Percentiles rank a stretch among this genome's conserved stretches.
These are phyloP conservation scores for Fraxinus ornus DNA, from an alignment of 305 asterid genomes.

Conservation along the genomic window DNA sequence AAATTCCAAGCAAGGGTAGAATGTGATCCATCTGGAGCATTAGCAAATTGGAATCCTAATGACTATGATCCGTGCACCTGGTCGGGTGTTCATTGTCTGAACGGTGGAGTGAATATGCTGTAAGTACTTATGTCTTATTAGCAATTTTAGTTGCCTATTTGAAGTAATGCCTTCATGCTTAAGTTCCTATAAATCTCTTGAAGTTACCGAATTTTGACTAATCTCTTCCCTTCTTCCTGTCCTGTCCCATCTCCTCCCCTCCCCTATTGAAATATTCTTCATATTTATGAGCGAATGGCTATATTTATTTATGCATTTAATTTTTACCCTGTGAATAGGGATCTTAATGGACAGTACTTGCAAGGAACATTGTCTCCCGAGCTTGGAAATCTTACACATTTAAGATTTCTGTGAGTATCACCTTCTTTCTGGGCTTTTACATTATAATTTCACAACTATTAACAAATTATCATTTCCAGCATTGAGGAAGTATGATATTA, in stretches of 20 bases:
- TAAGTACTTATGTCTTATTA: conserved; percentile 39
- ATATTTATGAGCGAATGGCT: conserved; percentile 9
- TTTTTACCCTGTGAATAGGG: conserved; percentile 41
- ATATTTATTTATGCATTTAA: background rate
- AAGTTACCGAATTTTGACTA: background rate
- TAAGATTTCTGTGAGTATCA: conserved; percentile 71
- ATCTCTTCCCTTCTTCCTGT: background rate
- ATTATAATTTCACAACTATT: background rate
- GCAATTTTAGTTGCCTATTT: background rate
- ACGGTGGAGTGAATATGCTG: conserved; percentile 68
- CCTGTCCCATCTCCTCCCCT: background rate
- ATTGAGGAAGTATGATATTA: background rate
- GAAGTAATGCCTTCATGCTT: background rate
- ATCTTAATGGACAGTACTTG: conserved; percentile 69
- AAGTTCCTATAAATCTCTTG: background rate
- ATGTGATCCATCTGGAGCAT: conserved; percentile 68
- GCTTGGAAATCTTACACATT: conserved; percentile 67
- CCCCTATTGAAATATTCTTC: background rate
- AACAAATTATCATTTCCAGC: background rate
- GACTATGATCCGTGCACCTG: conserved; percentile 79
- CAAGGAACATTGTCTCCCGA: conserved; percentile 77
- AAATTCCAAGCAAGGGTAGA: conserved; percentile 57
- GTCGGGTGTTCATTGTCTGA: conserved; percentile 76
- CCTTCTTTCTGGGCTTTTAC: conserved; percentile 3
- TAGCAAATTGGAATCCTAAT: conserved; percentile 64